Base-by-base conservation (phyloP, 2,329 filamentous ascomycete genomes). In the Colletotrichum musicola region DNA sequence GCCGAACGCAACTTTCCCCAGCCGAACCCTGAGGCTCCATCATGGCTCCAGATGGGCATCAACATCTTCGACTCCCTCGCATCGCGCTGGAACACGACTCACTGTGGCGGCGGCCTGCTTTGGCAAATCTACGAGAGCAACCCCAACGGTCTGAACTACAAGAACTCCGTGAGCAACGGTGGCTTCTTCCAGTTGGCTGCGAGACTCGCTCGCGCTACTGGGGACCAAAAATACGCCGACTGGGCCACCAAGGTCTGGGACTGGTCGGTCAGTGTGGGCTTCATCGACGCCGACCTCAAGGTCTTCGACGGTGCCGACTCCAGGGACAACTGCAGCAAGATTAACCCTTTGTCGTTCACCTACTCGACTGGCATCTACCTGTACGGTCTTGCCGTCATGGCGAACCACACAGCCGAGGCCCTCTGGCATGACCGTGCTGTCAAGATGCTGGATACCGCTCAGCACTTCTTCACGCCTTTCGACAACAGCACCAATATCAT, bases 81-180 rank as follows among this genome's bases (percentile, higher is more conserved):
- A 5, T 78, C 79, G 22, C 88, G 93, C 53, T 96, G 93, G 93
- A 90, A 95, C 76, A 84, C 81, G 0, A 81, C 83, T 0, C 79
- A 82, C 46, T 97, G 93, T 74, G 85, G 84, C 27, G 93, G 93
- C 69, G 94, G 93, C 4, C 81, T 96, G 54, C 85, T 89, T 64
- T 95, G 93, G 93, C 93, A 97, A 81, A 94, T 97, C 72, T 95
- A 91, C 77, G 81, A 86, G 1, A 88, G 87, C 73, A 95, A 97
- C 76, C 82, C 83, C 54, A 89, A 89, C 70, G 94, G 93, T 14
- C 90, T 94, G 77, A 86, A 89, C 75, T 96, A 97, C 86, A 96
- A 95, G 80, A 95, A 95, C 81, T 86, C 90, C 16, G 88, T 95
- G 73, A 90, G 90, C 70, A 96, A 96, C 77, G 93, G 92, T 49